These are phyloP conservation scores for Torulaspora indica DNA, from an alignment of 805 yeast genomes.

Conservation along the genomic window DNA sequence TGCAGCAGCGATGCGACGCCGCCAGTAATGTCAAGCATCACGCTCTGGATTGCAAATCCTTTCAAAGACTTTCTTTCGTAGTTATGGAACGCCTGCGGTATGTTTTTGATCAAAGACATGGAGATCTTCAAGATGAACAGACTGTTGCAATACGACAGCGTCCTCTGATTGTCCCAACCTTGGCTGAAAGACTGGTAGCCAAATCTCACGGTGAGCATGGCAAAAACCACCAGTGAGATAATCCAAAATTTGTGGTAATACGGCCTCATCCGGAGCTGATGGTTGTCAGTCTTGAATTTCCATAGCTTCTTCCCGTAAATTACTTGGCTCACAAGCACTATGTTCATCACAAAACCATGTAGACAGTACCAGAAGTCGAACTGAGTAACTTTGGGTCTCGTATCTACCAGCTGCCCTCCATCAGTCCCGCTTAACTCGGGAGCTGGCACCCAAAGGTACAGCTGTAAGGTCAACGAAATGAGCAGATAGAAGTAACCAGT, in stretches of 20 bases:
- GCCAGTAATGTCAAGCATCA: constrained; percentile 37
- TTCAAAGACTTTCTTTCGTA: constrained; percentile 69
- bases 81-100: constrained; percentile 86
- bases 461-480: constrained; percentile 41
- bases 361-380: constrained; percentile 46
- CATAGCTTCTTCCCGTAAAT: constrained; percentile 36
- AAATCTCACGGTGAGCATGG: constrained; percentile 17
- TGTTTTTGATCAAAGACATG: constrained; percentile 48
- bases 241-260: constrained; percentile 22
- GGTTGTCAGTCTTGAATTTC: constrained; percentile 30
- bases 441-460: constrained; percentile 36
- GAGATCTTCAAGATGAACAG: constrained; percentile 39
- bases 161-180: constrained; percentile 26
- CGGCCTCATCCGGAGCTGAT: constrained; percentile 25
- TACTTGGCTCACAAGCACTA: constrained; percentile 41
- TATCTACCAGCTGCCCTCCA: constrained; percentile 24
- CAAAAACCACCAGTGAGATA: constrained; percentile 16
- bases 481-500: constrained; percentile 46
- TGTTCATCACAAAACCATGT: constrained; percentile 45
- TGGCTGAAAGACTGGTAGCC: constrained; percentile 5
- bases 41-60: constrained; percentile 72
- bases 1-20: constrained; percentile 35
- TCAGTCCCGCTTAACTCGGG: constrained; percentile 19
- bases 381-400: constrained; percentile 39
- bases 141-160: constrained; percentile 26